phyloP scores from a whole-genome alignment of 331 rosid genomes.

The Telfairia occidentalis region DNA sequence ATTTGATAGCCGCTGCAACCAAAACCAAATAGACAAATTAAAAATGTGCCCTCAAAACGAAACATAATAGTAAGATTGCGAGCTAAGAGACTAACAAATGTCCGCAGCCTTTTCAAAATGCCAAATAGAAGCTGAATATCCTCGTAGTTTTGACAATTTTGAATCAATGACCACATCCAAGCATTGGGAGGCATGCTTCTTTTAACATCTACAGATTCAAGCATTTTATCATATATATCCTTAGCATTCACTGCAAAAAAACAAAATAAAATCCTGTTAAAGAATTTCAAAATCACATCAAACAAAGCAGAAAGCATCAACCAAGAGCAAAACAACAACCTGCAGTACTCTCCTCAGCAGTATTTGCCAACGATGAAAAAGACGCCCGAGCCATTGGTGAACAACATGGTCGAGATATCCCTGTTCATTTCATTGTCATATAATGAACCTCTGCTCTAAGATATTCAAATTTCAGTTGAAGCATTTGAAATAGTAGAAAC shows the following conservation, averaged over 20 bases:
- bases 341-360: constrained; percentile 29
- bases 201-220: constrained; percentile 51
- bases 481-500: not conserved
- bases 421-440: constrained; percentile 27
- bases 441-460: not conserved
- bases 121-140: constrained; percentile 70
- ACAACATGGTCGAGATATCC: constrained; percentile 16
- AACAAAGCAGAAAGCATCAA: not conserved
- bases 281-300: constrained; percentile 8
- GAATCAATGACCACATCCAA: constrained; percentile 81
- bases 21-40: constrained; percentile 17
- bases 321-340: constrained; percentile 34
- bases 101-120: constrained; percentile 59
- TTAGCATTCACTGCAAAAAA: constrained; percentile 56
- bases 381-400: constrained; percentile 23
- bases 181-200: constrained; percentile 89
- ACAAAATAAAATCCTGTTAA: constrained; percentile 4
- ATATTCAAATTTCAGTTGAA: not conserved
- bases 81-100: constrained; percentile 54
- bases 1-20: constrained; percentile 72
- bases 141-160: constrained; percentile 47
- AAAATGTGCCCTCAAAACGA: not conserved
- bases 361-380: constrained; percentile 31
- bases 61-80: constrained; percentile 1
- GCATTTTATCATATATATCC: constrained; percentile 61